Evolutionary conservation across 306 rosid species (phyloP), one percentile per base, ranked within the genome.

Genomic region (Alnus rubra): DNA sequence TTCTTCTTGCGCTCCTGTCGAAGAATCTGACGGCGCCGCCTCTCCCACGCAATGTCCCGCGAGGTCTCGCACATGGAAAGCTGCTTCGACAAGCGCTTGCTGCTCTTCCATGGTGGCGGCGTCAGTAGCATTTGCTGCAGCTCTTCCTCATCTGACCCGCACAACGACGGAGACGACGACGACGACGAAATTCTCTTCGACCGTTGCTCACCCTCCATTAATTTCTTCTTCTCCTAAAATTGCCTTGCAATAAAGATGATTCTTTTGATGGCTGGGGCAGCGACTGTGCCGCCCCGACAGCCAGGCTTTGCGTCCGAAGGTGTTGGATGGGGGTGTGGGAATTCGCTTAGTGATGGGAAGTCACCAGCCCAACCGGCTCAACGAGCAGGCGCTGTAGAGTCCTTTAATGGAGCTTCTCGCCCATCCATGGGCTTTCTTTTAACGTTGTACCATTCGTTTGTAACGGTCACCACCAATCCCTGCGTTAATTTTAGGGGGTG

Each of bases 41-140:
- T 93, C 89, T 95, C 99, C 99, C 99, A 95, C 0, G 91, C 99
- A 0, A 82, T 74, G 60, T 95, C 93, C 0, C 97, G 74, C 0
- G 88, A 60, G 0, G 87, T 88, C 71, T 85, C 96, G 28, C 83
- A 78, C 93, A 88, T 79, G 0, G 97, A 89, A 2, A 86, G 69
- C 44, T 89, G 97, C 86, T 85, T 86, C 7, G 84, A 74, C 37
- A 88, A 47, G 19, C 86, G 81, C 85, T 84, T 92, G 70, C 78
- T 76, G 78, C 71, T 84, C 81, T 75, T 86, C 84, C 63, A 39
- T 12, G 59, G 67, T 5, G 87, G 81, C 2, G 94, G 90, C 1
- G 55, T 78, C 78, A 89, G 48, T 4, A 84, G 15, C 93, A 88
- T 87, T 74, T 82, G 83, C 28, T 81, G 81, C 28, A 81, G 69